Conservation (phyloP, 1,139 yeast genomes). For the Suhomyces anneliseae region DNA sequence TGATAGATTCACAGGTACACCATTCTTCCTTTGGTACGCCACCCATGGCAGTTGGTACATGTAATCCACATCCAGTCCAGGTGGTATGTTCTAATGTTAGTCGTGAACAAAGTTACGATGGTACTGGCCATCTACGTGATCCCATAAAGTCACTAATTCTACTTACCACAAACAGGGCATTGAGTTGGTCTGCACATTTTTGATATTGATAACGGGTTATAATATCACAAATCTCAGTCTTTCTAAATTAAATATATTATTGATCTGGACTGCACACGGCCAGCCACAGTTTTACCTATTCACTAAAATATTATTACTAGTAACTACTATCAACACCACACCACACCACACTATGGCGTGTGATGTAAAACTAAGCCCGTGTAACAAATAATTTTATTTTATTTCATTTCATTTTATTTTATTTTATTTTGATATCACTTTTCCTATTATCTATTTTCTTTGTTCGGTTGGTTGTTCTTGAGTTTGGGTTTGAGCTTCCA, state of each 20-base stretch:
- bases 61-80: constrained; percentile 51
- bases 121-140: not conserved
- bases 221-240: not conserved
- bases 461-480: too few species aligned
- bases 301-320: too few species aligned
- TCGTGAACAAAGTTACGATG: not conserved
- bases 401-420: too few species aligned
- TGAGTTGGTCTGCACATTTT: constrained; percentile 17
- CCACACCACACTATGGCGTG: too few species aligned
- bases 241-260: too few species aligned
- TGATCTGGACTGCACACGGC: too few species aligned
- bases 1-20: constrained; percentile 29
- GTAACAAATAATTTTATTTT: too few species aligned
- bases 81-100: constrained; percentile 25
- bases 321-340: too few species aligned
- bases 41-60: constrained; percentile 42
- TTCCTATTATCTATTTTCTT: not conserved
- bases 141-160: not conserved
- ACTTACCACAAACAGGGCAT: constrained; percentile 18
- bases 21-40: constrained; percentile 34
- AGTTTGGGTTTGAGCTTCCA: not conserved
- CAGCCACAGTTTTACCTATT: too few species aligned
- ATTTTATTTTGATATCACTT: not conserved
- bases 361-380: too few species aligned
- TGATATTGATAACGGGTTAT: not conserved